Evolutionary conservation across 2,329 filamentous ascomycete species (phyloP).

Genomic region (Penicillium polonicum): DNA sequence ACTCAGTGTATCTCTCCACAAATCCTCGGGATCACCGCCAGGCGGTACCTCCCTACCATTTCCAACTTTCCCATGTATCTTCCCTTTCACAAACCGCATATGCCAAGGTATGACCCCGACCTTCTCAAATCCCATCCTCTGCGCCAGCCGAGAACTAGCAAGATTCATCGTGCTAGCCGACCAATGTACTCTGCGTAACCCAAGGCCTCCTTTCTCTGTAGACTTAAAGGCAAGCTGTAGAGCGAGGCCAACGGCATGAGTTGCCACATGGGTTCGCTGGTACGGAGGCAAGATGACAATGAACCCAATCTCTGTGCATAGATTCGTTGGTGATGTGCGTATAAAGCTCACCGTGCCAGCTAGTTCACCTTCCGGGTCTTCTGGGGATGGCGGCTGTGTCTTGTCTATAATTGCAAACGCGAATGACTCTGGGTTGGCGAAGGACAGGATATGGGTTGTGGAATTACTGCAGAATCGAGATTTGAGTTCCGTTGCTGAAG

Average conservation of each 20-base stretch:
- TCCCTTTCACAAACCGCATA: constrained; percentile 19
- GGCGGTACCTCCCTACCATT: constrained; percentile 15
- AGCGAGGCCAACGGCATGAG: constrained; percentile 15
- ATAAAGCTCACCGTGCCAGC: constrained; percentile 20
- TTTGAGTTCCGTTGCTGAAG: constrained; percentile 10
- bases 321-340: constrained; percentile 9
- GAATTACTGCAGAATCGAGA: constrained; percentile 6
- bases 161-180: constrained; percentile 15
- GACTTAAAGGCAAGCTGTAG: constrained; percentile 11
- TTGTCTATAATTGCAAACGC: constrained; percentile 23
- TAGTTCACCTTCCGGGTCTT: constrained; percentile 20
- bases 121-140: constrained; percentile 21
- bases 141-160: constrained; percentile 17
- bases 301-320: constrained; percentile 20
- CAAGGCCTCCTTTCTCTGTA: constrained; percentile 10
- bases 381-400: constrained; percentile 11
- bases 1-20: constrained; percentile 21
- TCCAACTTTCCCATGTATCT: constrained; percentile 13
- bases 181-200: constrained; percentile 17
- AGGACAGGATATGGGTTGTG: constrained; percentile 14
- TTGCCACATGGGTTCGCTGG: constrained; percentile 20
- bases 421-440: constrained; percentile 18
- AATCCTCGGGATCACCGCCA: constrained; percentile 15
- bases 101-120: constrained; percentile 18
- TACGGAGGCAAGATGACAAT: constrained; percentile 21